Evolutionary conservation across 768 basidiomycete species (phyloP).

Genomic region (Rhodocollybia butyracea): DNA sequence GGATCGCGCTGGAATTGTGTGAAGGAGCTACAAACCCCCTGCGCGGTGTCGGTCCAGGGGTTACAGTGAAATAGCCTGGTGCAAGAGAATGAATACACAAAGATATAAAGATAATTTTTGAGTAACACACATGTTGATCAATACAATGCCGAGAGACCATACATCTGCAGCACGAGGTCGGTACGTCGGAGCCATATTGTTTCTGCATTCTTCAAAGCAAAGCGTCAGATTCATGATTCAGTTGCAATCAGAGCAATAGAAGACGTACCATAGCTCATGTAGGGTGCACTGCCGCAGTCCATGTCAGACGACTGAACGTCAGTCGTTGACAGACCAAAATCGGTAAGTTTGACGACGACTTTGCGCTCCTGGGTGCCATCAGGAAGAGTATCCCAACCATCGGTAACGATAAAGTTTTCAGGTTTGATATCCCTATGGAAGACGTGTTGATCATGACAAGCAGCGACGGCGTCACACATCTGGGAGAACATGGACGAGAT

Average conservation of each 20-base stretch:
- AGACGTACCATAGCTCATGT: conserved; percentile 92
- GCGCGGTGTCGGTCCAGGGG: conserved; percentile 94
- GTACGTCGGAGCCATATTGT: conserved; percentile 94
- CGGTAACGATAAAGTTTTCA: conserved; percentile 96
- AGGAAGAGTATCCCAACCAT: conserved; percentile 57
- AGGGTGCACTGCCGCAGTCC: conserved; percentile 97
- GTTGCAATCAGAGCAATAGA: too few relatives aligned
- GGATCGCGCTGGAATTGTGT: conserved; percentile 75
- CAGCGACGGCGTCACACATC: conserved; percentile 97
- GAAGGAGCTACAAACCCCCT: conserved; percentile 80
- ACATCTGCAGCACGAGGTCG: conserved; percentile 94
- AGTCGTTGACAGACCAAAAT: conserved; percentile 93
- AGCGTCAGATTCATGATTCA: conserved; percentile 16
- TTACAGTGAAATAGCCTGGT: conserved; percentile 93
- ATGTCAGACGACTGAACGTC: conserved; percentile 90
- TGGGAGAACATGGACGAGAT: conserved; percentile 97
- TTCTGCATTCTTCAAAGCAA: conserved; percentile 78
- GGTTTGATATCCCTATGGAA: conserved; percentile 99
- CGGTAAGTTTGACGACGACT: conserved; percentile 93
- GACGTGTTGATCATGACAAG: conserved; percentile 87
- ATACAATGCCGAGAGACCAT: conserved; percentile 97
- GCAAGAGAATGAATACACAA: conserved; percentile 7
- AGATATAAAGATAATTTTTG: neutral
- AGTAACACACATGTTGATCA: conserved; percentile 85
- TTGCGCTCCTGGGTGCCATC: conserved; percentile 70